These are phyloP conservation scores for Ochetophila trinervis DNA, from an alignment of 306 rosid genomes.

Conservation along the genomic window DNA sequence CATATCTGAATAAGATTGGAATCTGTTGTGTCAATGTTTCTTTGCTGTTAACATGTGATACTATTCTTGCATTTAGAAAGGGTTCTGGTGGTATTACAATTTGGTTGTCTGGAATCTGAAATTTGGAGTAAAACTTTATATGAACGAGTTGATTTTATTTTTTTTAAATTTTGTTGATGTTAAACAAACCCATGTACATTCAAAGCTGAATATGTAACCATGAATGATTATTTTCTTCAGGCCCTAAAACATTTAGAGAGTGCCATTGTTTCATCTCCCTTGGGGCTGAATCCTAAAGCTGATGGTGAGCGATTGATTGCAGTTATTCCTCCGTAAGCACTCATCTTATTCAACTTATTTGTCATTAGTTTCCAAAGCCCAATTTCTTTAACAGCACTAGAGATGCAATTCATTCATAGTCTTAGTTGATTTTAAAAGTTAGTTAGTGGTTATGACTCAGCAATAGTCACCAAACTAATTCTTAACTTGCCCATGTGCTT, in stretches of 20 bases:
- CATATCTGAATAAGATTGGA: not conserved
- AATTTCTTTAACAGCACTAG: slow-evolving; percentile 12
- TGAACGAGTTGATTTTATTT: too few relatives aligned
- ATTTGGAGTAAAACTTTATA: too few relatives aligned
- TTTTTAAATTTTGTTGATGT: not conserved
- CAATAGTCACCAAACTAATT: not conserved
- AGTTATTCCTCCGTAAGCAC: slow-evolving; percentile 86
- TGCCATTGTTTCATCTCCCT: slow-evolving; percentile 79
- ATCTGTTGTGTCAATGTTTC: not conserved
- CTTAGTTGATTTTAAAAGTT: not conserved
- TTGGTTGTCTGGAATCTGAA: not conserved
- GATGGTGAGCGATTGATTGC: slow-evolving; percentile 93
- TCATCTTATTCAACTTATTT: slow-evolving; percentile 17
- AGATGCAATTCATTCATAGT: not conserved
- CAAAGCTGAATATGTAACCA: not conserved
- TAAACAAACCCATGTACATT: not conserved
- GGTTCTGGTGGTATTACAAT: not conserved
- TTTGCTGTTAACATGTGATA: not conserved
- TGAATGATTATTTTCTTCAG: slow-evolving; percentile 42
- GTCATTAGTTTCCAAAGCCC: slow-evolving; percentile 9
- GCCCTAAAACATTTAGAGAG: slow-evolving; percentile 66
- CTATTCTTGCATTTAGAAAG: not conserved
- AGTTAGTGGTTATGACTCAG: not conserved
- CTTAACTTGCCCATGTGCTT: not conserved
- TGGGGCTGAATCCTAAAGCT: slow-evolving; percentile 75